phyloP scores from a whole-genome alignment of 2,329 filamentous ascomycete species.

The Penicillium palitans region DNA sequence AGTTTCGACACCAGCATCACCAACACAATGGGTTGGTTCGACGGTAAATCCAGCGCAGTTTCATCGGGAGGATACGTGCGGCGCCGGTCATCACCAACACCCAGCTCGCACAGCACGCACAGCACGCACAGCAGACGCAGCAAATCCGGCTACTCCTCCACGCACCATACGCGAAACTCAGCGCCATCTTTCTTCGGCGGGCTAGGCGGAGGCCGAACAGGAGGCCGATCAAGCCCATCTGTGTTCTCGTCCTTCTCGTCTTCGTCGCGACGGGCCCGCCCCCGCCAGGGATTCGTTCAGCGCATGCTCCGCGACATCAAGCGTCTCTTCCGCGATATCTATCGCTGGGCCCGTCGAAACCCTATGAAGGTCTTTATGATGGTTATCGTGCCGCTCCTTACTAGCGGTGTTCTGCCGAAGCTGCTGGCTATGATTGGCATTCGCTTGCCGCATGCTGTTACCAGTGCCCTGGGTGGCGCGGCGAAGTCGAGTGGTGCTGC shows the following conservation, averaged over 20 bases:
- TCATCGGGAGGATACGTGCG: constrained; percentile 33
- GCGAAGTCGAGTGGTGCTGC: constrained; percentile 16
- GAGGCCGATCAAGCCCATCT: constrained; percentile 42
- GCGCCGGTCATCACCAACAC: constrained; percentile 21
- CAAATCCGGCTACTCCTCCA: constrained; percentile 40
- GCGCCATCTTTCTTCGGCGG: constrained; percentile 51
- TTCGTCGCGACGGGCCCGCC: constrained; percentile 74
- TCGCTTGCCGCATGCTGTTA: constrained; percentile 64
- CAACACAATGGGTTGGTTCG: constrained; percentile 49
- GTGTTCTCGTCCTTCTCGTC: constrained; percentile 62
- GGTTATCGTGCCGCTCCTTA: constrained; percentile 83
- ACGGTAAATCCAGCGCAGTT: constrained; percentile 36
- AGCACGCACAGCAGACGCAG: constrained; percentile 38
- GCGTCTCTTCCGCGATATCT: constrained; percentile 75
- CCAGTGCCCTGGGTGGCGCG: constrained; percentile 40
- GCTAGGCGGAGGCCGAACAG: constrained; percentile 35
- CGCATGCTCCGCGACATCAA: constrained; percentile 74
- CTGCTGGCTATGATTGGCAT: constrained; percentile 79
- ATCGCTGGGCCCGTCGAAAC: constrained; percentile 77
- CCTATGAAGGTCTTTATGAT: constrained; percentile 85
- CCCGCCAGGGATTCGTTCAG: constrained; percentile 74
- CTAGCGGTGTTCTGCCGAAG: constrained; percentile 76
- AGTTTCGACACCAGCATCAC: background rate
- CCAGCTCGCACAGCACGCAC: constrained; percentile 39
- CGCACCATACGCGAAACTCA: constrained; percentile 40